Base-by-base conservation (phyloP, 345 rosid genomes). In the Hevea brasiliensis region DNA sequence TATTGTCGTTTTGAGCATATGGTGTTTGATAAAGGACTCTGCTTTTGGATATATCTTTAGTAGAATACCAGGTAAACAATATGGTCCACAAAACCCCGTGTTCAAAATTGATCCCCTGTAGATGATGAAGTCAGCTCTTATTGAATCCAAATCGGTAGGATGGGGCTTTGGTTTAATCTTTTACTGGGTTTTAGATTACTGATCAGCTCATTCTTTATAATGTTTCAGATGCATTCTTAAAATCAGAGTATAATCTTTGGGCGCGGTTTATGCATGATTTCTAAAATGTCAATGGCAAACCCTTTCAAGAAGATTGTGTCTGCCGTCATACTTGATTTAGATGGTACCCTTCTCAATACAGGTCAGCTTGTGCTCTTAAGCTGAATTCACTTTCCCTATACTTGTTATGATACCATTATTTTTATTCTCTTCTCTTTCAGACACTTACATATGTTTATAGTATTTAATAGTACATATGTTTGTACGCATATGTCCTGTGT, bases 341-440 rank as follows among this genome's bases (percentile, higher is more conserved):
- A 92, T 74, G 97, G 93, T 17, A 90, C 97, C 59, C 84, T 92
- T 70, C 77, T 89, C 62, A 80, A 87, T 56, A 87, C 92, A 65
- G 92, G 92, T 85, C 58, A 65, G 61, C 47, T 55, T 67, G 45
- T 65, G 45, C 57, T 29, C 55, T 55, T 65, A 8, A 7, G 14
- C 54, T 37, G 64, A 7, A 32, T 42, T 53, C 40, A 10, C 35
- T 9, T 50, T 20, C 20, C 3, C 32, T 53, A 20, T 35, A 17
- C 8, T 26, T 57, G 2, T 24, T 13, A 3, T 6, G 4, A 13
- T 20, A 15, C 54, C 54, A 50, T 50, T 50, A 50, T 50, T 13
- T 50, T 50, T 12, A 11, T 44, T 14, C 3, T 15, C 40, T 3
- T 23, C 44, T 29, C 29, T 17, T 23, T 14, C 8, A 55, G 11